Base-by-base conservation (phyloP, 2,329 filamentous ascomycete genomes). In the Pseudopithomyces chartarum region DNA sequence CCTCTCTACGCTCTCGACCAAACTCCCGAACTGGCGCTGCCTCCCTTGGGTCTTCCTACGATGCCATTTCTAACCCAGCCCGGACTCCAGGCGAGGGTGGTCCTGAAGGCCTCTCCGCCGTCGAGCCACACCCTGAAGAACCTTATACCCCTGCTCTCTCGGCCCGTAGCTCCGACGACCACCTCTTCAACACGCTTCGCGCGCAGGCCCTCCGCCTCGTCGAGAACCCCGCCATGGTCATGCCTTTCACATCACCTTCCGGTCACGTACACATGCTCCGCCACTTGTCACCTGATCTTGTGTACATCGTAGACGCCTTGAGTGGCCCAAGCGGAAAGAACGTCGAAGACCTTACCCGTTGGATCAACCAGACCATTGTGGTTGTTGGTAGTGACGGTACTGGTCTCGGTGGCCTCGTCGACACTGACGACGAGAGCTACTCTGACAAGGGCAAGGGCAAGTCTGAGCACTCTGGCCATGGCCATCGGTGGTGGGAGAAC, bases 301-400 rank as follows among this genome's bases (percentile, higher is more conserved):
- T 97, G 33, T 98, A 98, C 71, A 83, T 97, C 11, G 90, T 96
- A 69, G 91, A 95, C 69, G 91, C 90, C 2, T 84, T 97, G 23
- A 85, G 89, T 43, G 94, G 94, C 6, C 80, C 85, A 2, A 84
- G 90, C 38, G 94, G 94, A 26, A 85, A 86, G 57, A 82, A 87
- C 26, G 87, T 97, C 23, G 87, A 86, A 19, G 90, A 90, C 54
- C 75, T 88, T 13, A 68, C 67, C 52, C 80, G 81, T 29, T 89
- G 86, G 86, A 85, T 88, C 7, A 81, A 85, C 19, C 84, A 87
- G 62, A 83, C 85, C 1, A 78, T 86, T 13, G 80, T 88, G 4
- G 84, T 88, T 2, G 84, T 87, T 17, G 83, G 82, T 17, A 81
- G 81, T 48, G 73, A 76, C 38, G 75, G 74, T 17, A 73, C 69